Evolutionary conservation across 805 yeast species (phyloP).

Genomic region (Lipomyces japonicus): DNA sequence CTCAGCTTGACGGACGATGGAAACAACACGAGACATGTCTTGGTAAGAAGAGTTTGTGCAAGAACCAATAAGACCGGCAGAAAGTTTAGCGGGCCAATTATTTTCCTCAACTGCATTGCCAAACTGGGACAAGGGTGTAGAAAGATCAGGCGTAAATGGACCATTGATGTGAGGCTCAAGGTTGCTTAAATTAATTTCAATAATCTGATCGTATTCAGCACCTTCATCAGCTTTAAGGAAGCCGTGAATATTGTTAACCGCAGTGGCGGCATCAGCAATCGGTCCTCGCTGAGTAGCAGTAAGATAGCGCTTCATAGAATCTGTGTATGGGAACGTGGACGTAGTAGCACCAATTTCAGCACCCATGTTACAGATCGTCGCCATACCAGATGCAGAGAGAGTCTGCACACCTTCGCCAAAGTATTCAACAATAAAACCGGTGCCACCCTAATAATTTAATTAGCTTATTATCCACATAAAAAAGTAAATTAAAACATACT

Average conservation of each 20-base stretch:
- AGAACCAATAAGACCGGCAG: conserved; percentile 95
- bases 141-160: conserved; percentile 97
- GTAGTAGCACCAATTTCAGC: conserved; percentile 99
- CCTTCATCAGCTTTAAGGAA: conserved; percentile 85
- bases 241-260: conserved; percentile 52
- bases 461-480: not conserved
- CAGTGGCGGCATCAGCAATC: conserved; percentile 75
- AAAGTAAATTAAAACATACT: conserved; percentile 5
- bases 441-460: conserved; percentile 64
- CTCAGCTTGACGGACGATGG: conserved; percentile 87
- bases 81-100: conserved; percentile 89
- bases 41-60: conserved; percentile 98
- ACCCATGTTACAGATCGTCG: conserved; percentile 99
- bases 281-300: conserved; percentile 80
- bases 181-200: conserved; percentile 82
- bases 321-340: conserved; percentile 94
- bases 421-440: conserved; percentile 94
- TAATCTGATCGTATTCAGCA: conserved; percentile 87
- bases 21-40: conserved; percentile 96
- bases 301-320: conserved; percentile 81
- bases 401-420: conserved; percentile 92
- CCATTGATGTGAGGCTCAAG: conserved; percentile 97
- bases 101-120: conserved; percentile 77
- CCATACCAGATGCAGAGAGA: conserved; percentile 98
- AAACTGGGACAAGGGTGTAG: conserved; percentile 88